These are phyloP conservation scores for Colletotrichum sp. DNA, from an alignment of 2,329 filamentous ascomycete species.

Conservation along the genomic window DNA sequence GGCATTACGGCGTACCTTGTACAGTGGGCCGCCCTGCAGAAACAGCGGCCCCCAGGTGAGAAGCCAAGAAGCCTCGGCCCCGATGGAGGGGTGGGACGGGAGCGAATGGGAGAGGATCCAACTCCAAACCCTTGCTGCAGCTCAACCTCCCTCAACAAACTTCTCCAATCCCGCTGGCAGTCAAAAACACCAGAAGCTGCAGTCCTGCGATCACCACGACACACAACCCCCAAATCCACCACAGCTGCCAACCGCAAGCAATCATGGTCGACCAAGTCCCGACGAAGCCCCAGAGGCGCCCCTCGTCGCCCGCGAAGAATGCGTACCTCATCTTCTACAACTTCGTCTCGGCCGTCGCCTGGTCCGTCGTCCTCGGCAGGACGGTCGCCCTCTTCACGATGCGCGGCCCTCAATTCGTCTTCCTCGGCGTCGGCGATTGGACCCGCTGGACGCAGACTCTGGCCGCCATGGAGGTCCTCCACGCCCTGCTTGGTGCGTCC, in stretches of 20 bases:
- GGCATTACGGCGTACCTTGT: not conserved
- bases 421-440: slow-evolving; percentile 67
- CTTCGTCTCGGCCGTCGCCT: slow-evolving; percentile 75
- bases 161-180: not conserved
- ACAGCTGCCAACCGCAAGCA: not conserved
- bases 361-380: slow-evolving; percentile 77
- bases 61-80: not conserved
- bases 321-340: slow-evolving; percentile 89
- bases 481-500: slow-evolving; percentile 74
- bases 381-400: slow-evolving; percentile 61
- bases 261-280: slow-evolving; percentile 22
- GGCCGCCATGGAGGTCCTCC: slow-evolving; percentile 82
- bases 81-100: not conserved
- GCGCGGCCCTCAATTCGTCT: slow-evolving; percentile 64
- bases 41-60: not conserved
- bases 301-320: slow-evolving; percentile 54
- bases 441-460: slow-evolving; percentile 83
- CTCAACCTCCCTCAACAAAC: slow-evolving; percentile 22
- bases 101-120: not conserved
- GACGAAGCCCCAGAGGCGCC: slow-evolving; percentile 21
- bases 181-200: not conserved
- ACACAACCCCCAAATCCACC: not conserved
- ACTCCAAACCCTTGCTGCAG: slow-evolving; percentile 9
- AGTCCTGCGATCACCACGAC: not conserved
- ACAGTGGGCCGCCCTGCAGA: not conserved